Conservation (phyloP, 306 rosid genomes). For the Adenanthera pavonina region DNA sequence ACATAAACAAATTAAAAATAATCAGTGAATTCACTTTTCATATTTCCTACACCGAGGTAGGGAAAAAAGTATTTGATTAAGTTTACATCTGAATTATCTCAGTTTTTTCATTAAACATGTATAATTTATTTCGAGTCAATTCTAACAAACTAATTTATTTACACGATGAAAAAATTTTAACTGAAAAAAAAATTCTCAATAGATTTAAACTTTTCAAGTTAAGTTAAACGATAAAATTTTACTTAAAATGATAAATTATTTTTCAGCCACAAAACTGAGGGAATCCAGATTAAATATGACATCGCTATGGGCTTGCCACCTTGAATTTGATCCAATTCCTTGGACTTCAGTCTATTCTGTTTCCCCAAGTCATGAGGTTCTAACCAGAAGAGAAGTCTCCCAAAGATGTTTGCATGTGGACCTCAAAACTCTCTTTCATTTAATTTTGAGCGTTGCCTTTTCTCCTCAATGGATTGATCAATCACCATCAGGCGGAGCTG, state of each 20-base stretch:
- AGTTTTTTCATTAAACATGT: too few species aligned
- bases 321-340: background rate
- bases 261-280: background rate
- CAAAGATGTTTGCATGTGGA: background rate
- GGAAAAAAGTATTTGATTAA: too few species aligned
- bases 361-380: background rate
- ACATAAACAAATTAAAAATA: too few species aligned
- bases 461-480: constrained; percentile 4
- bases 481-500: constrained; percentile 35
- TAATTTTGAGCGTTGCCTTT: background rate
- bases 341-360: background rate
- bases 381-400: background rate
- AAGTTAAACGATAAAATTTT: background rate
- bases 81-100: too few species aligned
- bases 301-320: background rate
- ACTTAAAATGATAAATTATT: background rate
- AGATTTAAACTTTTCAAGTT: too few species aligned
- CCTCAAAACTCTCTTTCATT: background rate
- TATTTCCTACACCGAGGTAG: too few species aligned
- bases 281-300: background rate
- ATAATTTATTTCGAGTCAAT: too few species aligned
- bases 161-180: too few species aligned
- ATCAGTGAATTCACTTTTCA: too few species aligned
- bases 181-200: background rate
- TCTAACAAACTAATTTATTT: too few species aligned